Conservation (phyloP, 2,329 filamentous ascomycete genomes). For the Penicillium sp. region DNA sequence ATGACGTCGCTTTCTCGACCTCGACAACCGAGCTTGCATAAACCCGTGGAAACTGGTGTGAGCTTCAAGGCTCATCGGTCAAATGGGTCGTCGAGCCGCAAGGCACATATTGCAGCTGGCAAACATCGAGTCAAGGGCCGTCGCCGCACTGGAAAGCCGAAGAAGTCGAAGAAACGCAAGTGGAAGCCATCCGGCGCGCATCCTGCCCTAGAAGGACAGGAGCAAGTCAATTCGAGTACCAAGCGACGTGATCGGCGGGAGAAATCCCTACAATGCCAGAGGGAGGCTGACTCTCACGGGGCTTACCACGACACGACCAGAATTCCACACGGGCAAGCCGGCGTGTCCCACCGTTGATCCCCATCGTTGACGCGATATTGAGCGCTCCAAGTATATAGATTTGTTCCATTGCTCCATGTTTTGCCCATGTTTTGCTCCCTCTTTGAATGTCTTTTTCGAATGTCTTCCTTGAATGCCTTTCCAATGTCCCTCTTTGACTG, state of each 20-base stretch:
- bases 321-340: neutral
- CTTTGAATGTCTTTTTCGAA: neutral
- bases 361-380: constrained; percentile 6
- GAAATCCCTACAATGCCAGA: constrained; percentile 30
- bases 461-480: neutral
- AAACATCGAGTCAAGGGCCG: constrained; percentile 1
- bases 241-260: constrained; percentile 34
- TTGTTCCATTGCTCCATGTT: neutral
- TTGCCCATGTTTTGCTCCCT: too few species aligned
- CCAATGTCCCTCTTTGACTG: neutral
- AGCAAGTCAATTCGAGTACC: constrained; percentile 34
- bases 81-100: neutral
- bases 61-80: neutral
- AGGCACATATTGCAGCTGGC: neutral
- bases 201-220: neutral
- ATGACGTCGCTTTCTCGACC: neutral
- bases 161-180: neutral
- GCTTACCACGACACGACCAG: constrained; percentile 21
- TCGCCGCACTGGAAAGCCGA: constrained; percentile 1
- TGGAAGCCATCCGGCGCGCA: neutral
- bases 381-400: neutral
- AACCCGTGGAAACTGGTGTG: neutral
- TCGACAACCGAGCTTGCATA: constrained; percentile 1
- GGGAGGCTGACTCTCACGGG: constrained; percentile 7
- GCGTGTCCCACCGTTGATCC: constrained; percentile 5